A percentile compares a stretch with the other conserved stretches of the same genome.
Evolutionary conservation across 208 protist species (phyloP).

Genomic region (Porcisia deanei): DNA sequence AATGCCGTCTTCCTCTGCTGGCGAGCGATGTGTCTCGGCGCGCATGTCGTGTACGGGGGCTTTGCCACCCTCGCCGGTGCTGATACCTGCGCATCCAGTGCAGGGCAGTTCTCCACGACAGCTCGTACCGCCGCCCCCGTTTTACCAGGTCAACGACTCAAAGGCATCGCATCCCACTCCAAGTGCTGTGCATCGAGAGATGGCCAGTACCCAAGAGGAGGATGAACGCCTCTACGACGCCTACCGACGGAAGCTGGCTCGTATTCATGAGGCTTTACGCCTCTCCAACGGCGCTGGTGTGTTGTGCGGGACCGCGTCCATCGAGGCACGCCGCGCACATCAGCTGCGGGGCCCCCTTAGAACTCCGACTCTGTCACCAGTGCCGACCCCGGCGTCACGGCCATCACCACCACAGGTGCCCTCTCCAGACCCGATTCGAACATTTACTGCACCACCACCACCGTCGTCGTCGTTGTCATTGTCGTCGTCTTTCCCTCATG

Average conservation of each 20-base stretch:
- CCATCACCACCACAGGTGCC: background rate
- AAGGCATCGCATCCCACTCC: background rate
- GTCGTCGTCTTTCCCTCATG: background rate
- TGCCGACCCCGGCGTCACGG: background rate
- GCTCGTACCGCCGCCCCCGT: background rate
- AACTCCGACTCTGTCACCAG: constrained; percentile 1
- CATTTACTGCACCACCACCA: background rate
- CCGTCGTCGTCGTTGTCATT: background rate
- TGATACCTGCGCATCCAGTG: too few relatives aligned
- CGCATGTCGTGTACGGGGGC: background rate
- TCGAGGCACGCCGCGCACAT: constrained; percentile 18
- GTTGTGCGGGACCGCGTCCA: background rate
- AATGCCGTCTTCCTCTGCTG: too few relatives aligned
- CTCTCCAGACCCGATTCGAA: background rate
- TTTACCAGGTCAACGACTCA: background rate
- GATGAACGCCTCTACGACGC: constrained; percentile 23
- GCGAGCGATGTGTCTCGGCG: background rate
- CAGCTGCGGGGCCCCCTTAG: constrained; percentile 11
- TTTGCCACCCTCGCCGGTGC: constrained; percentile 1
- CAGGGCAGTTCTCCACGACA: background rate
- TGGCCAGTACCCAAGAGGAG: background rate
- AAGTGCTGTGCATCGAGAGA: background rate
- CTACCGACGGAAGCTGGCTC: constrained; percentile 23
- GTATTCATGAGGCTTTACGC: constrained; percentile 26
- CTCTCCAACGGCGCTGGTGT: background rate